Evolutionary conservation across 2,329 filamentous ascomycete species (phyloP).

Genomic region (Paecilomyces formosus): DNA sequence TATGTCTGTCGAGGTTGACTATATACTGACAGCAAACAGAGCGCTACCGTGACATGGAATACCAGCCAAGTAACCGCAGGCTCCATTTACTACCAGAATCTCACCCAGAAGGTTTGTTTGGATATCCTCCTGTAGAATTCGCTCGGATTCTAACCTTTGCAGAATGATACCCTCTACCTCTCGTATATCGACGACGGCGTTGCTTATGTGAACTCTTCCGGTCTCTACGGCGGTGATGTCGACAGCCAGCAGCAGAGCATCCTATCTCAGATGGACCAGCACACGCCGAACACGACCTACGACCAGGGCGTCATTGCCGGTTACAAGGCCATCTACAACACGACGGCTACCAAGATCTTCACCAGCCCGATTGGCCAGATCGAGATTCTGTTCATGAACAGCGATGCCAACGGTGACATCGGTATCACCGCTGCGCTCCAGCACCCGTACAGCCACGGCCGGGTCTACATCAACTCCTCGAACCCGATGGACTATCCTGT

Average conservation of each 20-base stretch:
- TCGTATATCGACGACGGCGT: constrained; percentile 20
- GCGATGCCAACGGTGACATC: constrained; percentile 17
- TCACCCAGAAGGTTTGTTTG: constrained; percentile 16
- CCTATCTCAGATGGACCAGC: constrained; percentile 9
- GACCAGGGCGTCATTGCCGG: constrained; percentile 16
- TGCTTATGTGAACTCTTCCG: constrained; percentile 18
- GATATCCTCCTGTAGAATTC: neutral
- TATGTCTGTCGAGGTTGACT: neutral
- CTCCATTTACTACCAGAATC: constrained; percentile 18
- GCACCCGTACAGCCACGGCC: constrained; percentile 22
- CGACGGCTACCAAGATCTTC: constrained; percentile 16
- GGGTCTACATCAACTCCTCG: constrained; percentile 23
- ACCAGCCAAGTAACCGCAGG: constrained; percentile 21
- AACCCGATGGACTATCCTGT: constrained; percentile 20
- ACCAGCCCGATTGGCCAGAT: constrained; percentile 16
- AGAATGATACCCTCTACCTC: constrained; percentile 18
- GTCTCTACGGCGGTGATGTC: constrained; percentile 11
- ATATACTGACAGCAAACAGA: constrained; percentile 11
- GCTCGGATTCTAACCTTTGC: constrained; percentile 2
- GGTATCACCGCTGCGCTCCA: constrained; percentile 20
- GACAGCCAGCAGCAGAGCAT: constrained; percentile 8
- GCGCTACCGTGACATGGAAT: constrained; percentile 21
- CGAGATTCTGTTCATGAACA: constrained; percentile 22
- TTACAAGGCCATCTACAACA: constrained; percentile 21
- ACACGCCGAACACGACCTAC: constrained; percentile 16